Evolutionary conservation across 805 yeast species (phyloP).

Genomic region (Candida alai): DNA sequence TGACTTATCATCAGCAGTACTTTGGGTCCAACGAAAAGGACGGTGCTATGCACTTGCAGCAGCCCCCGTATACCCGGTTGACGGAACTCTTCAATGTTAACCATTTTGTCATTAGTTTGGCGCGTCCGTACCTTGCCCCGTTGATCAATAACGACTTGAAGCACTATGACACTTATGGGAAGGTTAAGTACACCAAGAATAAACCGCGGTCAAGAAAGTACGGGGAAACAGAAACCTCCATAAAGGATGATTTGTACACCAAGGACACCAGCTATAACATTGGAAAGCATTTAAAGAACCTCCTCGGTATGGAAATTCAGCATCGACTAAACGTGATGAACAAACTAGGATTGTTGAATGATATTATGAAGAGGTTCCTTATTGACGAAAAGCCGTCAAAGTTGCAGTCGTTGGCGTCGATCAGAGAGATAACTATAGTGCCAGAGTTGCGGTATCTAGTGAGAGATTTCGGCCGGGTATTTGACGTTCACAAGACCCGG

Average conservation of each 20-base stretch:
- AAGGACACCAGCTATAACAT: conserved; percentile 31
- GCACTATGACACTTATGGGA: conserved; percentile 47
- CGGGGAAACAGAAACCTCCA: conserved; percentile 3
- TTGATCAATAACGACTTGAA: conserved; percentile 77
- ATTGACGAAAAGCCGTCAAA: conserved; percentile 78
- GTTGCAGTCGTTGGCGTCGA: conserved; percentile 59
- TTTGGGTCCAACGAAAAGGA: conserved; percentile 20
- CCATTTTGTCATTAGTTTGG: conserved; percentile 85
- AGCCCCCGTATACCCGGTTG: conserved; percentile 74
- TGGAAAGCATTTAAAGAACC: conserved; percentile 41
- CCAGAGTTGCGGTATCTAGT: conserved; percentile 76
- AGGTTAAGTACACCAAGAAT: conserved; percentile 18
- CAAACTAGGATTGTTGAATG: conserved; percentile 69
- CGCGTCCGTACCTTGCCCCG: conserved; percentile 93
- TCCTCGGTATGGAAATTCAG: conserved; percentile 72
- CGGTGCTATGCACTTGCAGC: conserved; percentile 19
- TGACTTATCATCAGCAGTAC: conserved; percentile 44
- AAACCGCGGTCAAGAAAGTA: conserved; percentile 8
- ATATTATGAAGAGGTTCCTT: conserved; percentile 66
- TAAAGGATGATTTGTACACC: conserved; percentile 16
- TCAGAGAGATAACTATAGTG: conserved; percentile 81
- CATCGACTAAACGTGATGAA: conserved; percentile 81
- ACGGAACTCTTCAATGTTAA: conserved; percentile 94
- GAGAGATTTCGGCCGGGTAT: conserved; percentile 66
- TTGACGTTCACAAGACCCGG: conserved; percentile 66